Conservation (phyloP, 2,329 filamentous ascomycete species). For the Apiospora rasikravindrae region DNA sequence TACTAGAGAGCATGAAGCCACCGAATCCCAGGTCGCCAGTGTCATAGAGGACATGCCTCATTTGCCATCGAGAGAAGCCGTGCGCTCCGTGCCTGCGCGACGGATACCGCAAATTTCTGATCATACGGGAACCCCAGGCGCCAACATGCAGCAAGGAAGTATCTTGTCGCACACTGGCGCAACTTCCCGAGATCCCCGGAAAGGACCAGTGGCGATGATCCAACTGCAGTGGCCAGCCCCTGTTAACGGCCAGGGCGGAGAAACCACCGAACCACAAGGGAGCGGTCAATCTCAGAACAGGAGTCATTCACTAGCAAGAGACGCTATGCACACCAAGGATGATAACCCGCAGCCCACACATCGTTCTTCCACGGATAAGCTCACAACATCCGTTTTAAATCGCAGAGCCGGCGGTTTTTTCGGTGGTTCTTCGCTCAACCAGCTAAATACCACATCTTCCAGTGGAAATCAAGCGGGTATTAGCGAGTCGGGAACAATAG, state of each 20-base stretch:
- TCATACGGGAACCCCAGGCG: neutral
- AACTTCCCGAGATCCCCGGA: neutral
- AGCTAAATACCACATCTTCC: neutral
- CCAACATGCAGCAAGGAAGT: neutral
- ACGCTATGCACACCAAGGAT: neutral
- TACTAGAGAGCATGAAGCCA: neutral
- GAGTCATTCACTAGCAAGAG: neutral
- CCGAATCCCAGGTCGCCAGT: neutral
- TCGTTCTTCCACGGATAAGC: neutral
- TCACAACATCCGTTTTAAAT: neutral
- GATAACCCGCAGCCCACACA: slow-evolving; percentile 1
- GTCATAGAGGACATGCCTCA: neutral
- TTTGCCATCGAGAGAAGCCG: slow-evolving; percentile 5
- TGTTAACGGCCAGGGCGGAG: neutral
- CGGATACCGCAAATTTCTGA: neutral
- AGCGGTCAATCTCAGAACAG: neutral
- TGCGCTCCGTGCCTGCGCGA: neutral
- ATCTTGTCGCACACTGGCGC: neutral
- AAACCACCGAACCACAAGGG: slow-evolving; percentile 4
- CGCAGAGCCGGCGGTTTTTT: neutral
- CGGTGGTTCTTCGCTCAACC: neutral
- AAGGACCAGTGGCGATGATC: neutral
- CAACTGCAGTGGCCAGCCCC: neutral
- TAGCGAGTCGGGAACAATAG: neutral
- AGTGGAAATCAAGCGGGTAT: slow-evolving; percentile 1